Evolutionary conservation across 2,329 filamentous ascomycete genomes (phyloP), one percentile per base, ranked within the genome.

Genomic region (Neonectria faginata): DNA sequence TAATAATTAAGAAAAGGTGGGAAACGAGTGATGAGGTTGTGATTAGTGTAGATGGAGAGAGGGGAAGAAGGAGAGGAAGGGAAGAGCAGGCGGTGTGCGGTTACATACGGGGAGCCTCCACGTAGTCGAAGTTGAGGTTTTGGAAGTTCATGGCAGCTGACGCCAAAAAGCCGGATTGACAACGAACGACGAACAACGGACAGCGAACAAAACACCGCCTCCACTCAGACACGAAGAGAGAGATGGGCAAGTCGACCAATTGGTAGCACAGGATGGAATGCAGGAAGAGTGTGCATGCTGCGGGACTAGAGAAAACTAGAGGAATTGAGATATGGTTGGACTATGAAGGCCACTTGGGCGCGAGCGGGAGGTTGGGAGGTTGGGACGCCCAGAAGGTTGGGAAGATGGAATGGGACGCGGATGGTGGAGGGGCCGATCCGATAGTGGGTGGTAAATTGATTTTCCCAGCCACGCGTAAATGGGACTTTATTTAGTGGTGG

Each of bases 131-230:
- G 72, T 76, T 74, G 62, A 73, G 64, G 67, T 75, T 76, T 72
- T 78, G 77, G 68, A 75, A 76, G 71, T 78, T 81, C 80, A 82
- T 82, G 70, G 14, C 36, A n/a, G 36, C 66, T 79, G 64, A 62
- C 16, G 27, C 7, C 29, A 59, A 53, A 31, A 50, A 54, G 57
- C 36, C 36, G 45, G 66, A 65, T 69, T 64, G 70, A 36, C 39
- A 45, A n/a, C 59, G 27, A 41, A 56, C 47, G 25, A 33, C 52
- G 9, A 44, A 33, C 52, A 36, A 44, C 42, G 50, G 11, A 41
- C 39, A 41, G 8, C 36, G 36, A 41, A 57, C n/a, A 36, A 14
- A 16, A 69, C 69, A 70, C 66, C 65, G 67, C 71, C 77, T 78
- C 75, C 75, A 78, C 76, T 76, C 63, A 57, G 65, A 64, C 57